Evolutionary conservation across 2,329 filamentous ascomycete genomes (phyloP).

Genomic region (Aspergillus hortae): DNA sequence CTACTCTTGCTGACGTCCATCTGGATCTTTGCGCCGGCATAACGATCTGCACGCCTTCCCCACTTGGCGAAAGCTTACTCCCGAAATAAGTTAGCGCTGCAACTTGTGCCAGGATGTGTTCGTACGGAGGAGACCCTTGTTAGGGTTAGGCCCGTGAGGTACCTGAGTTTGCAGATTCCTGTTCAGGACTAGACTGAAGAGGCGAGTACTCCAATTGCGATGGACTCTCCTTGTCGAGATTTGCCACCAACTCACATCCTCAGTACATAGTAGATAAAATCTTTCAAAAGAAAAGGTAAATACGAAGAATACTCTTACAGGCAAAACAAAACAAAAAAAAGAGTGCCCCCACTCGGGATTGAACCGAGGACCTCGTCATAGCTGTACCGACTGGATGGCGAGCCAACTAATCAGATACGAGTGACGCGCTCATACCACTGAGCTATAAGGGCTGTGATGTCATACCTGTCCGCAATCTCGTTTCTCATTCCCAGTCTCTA

Average conservation of each 20-base stretch:
- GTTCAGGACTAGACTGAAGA: too few relatives aligned
- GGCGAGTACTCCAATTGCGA: too few relatives aligned
- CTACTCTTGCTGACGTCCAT: not conserved
- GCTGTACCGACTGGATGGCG: not conserved
- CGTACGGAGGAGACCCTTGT: too few relatives aligned
- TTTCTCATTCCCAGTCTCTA: not conserved
- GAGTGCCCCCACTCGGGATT: not conserved
- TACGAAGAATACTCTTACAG: too few relatives aligned
- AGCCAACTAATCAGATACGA: not conserved
- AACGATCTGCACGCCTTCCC: conserved; percentile 4
- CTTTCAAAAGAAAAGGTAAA: too few relatives aligned
- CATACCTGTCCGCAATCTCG: not conserved
- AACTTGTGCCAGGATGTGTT: too few relatives aligned
- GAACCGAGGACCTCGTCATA: not conserved
- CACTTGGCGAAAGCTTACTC: conserved; percentile 2
- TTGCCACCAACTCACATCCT: too few relatives aligned
- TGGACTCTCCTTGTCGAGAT: too few relatives aligned
- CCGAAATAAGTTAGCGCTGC: too few relatives aligned
- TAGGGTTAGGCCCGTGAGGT: too few relatives aligned
- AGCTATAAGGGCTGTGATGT: not conserved
- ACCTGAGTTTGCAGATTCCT: not conserved
- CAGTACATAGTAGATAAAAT: too few relatives aligned
- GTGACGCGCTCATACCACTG: not conserved
- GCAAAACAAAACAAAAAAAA: not conserved
- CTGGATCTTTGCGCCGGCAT: not conserved